These are phyloP conservation scores for Tolypocladium ophioglossoides DNA, from an alignment of 2,329 filamentous ascomycete species.

Conservation along the genomic window DNA sequence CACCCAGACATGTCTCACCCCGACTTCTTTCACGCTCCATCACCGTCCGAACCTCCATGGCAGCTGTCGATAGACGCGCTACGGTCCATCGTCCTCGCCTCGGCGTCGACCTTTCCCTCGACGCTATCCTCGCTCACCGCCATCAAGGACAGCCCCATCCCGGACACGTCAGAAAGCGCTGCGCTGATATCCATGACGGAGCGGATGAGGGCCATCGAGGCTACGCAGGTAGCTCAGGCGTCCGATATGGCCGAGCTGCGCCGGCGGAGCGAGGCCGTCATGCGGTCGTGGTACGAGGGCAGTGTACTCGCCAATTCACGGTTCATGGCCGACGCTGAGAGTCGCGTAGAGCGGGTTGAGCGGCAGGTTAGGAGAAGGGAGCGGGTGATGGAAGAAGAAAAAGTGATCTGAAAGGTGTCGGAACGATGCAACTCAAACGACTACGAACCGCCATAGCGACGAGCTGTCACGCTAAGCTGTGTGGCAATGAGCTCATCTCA, in stretches of 20 bases:
- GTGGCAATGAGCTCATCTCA: not conserved
- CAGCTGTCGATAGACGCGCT: slow-evolving; percentile 41
- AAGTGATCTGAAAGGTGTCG: slow-evolving; percentile 18
- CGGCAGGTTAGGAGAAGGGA: slow-evolving; percentile 54
- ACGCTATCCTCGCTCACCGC: slow-evolving; percentile 48
- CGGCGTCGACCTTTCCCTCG: slow-evolving; percentile 43
- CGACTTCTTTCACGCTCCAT: slow-evolving; percentile 40
- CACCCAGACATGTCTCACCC: slow-evolving; percentile 40
- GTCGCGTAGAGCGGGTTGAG: slow-evolving; percentile 55
- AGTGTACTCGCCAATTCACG: slow-evolving; percentile 58
- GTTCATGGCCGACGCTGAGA: slow-evolving; percentile 62
- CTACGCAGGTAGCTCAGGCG: slow-evolving; percentile 50
- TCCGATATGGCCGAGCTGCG: slow-evolving; percentile 53
- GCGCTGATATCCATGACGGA: slow-evolving; percentile 47
- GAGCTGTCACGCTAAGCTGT: not conserved
- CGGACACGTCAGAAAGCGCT: slow-evolving; percentile 43
- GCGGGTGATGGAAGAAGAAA: slow-evolving; percentile 41
- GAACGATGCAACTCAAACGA: not conserved
- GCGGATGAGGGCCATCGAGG: slow-evolving; percentile 50
- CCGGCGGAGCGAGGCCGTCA: slow-evolving; percentile 48
- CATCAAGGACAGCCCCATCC: slow-evolving; percentile 43
- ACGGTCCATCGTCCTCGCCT: slow-evolving; percentile 43
- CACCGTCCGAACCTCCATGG: slow-evolving; percentile 35
- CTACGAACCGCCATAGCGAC: not conserved
- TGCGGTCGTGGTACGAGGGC: slow-evolving; percentile 65